Percentiles rank a stretch among this genome's conserved stretches.
Conservation (phyloP, 768 basidiomycete genomes). For the Dacryopinax primogenitus region DNA sequence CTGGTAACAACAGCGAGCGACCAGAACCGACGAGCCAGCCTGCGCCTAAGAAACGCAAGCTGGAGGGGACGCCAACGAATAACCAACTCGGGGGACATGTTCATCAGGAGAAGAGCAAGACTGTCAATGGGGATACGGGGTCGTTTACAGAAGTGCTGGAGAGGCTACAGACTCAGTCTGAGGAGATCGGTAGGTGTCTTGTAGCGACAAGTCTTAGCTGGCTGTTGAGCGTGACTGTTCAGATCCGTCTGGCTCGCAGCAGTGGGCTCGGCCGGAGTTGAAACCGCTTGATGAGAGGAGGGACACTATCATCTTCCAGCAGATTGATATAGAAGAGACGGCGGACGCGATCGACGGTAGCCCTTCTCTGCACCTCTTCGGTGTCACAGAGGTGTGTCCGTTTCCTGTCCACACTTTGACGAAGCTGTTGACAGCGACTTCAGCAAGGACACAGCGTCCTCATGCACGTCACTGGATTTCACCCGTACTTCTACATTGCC, state of each 20-base stretch:
- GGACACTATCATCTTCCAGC: conserved; percentile 78
- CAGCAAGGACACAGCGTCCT: conserved; percentile 83
- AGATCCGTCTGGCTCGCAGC: conserved; percentile 64
- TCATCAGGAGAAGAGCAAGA: background rate
- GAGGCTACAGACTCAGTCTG: conserved; percentile 43
- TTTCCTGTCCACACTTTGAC: background rate
- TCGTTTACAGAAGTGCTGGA: conserved; percentile 56
- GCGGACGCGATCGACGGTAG: conserved; percentile 37
- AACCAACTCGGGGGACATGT: background rate
- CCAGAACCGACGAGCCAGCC: conserved; percentile 25
- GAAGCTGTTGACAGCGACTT: background rate
- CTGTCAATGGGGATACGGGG: background rate
- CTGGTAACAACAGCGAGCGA: background rate
- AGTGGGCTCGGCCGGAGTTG: conserved; percentile 56
- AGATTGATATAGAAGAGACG: conserved; percentile 79
- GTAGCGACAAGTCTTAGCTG: background rate
- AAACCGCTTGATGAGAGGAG: conserved; percentile 42
- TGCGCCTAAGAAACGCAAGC: conserved; percentile 43
- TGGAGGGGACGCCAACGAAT: conserved; percentile 15
- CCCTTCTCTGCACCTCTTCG: conserved; percentile 56
- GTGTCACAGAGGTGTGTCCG: conserved; percentile 64
- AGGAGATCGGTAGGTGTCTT: conserved; percentile 33
- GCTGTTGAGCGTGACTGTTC: conserved; percentile 7
- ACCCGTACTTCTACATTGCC: conserved; percentile 87
- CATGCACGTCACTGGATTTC: conserved; percentile 64